Conservation (phyloP, 1,139 yeast genomes). For the Yamadazyma jaroonii region DNA sequence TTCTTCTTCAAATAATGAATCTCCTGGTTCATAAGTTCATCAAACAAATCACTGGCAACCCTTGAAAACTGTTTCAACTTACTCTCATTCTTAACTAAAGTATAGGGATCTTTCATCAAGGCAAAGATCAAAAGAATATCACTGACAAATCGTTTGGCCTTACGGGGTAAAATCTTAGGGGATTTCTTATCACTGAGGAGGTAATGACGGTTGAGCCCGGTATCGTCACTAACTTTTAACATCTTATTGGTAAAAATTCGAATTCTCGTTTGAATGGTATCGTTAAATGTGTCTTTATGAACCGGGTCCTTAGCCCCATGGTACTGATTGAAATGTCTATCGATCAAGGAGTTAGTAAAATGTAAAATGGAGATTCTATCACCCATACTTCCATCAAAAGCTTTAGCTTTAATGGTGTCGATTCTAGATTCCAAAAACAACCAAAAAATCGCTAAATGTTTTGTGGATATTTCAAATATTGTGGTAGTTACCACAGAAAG, state of each 20-base stretch:
- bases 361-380: constrained; percentile 42
- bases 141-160: constrained; percentile 21
- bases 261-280: constrained; percentile 35
- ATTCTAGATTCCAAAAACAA: constrained; percentile 34
- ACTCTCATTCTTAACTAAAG: constrained; percentile 23
- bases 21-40: constrained; percentile 33
- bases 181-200: constrained; percentile 11
- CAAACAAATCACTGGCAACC: constrained; percentile 24
- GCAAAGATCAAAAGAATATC: constrained; percentile 33
- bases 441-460: constrained; percentile 32
- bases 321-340: constrained; percentile 20
- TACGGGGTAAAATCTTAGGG: constrained; percentile 6
- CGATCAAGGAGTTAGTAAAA: constrained; percentile 38
- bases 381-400: constrained; percentile 27
- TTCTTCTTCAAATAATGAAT: constrained; percentile 10
- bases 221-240: constrained; percentile 41
- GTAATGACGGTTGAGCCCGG: constrained; percentile 46
- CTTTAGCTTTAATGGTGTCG: constrained; percentile 16
- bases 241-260: constrained; percentile 32
- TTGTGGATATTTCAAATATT: constrained; percentile 18
- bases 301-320: constrained; percentile 26
- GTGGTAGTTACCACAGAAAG: constrained; percentile 20
- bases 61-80: constrained; percentile 23
- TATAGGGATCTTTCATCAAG: constrained; percentile 37
- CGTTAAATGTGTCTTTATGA: constrained; percentile 40